These are phyloP conservation scores for Saccharomyces hybrid DNA, from an alignment of 1,139 yeast species.

Conservation along the genomic window DNA sequence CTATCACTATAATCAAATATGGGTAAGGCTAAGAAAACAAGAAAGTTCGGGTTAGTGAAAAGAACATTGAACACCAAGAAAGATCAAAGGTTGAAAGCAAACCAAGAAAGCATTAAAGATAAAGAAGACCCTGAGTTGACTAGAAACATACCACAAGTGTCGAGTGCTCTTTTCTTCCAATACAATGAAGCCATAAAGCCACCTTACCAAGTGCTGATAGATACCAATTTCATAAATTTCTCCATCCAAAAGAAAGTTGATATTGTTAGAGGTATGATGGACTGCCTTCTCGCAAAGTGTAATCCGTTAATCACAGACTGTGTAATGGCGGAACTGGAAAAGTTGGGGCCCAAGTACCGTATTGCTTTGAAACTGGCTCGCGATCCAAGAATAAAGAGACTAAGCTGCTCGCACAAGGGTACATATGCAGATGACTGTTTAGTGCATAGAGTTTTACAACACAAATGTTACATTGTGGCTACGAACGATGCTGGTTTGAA, in stretches of 20 bases:
- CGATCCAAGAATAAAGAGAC: constrained; percentile 83
- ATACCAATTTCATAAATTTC: constrained; percentile 93
- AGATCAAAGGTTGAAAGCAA: constrained; percentile 52
- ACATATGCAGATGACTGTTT: constrained; percentile 98
- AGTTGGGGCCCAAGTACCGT: constrained; percentile 87
- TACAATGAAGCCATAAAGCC: constrained; percentile 91
- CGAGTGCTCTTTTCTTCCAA: constrained; percentile 91
- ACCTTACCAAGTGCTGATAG: constrained; percentile 90
- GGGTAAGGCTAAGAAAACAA: constrained; percentile 96
- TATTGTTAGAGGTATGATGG: constrained; percentile 92
- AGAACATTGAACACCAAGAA: constrained; percentile 61
- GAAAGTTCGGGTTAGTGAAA: constrained; percentile 92
- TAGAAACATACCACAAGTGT: constrained; percentile 86
- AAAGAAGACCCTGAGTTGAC: constrained; percentile 74
- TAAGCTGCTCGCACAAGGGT: constrained; percentile 87
- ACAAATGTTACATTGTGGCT: constrained; percentile 94
- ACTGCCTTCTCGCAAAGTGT: constrained; percentile 86
- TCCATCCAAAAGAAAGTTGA: constrained; percentile 93
- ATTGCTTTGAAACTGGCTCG: constrained; percentile 88
- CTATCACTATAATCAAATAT: constrained; percentile 33
- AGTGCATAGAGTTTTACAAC: constrained; percentile 87
- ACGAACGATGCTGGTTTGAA: constrained; percentile 98
- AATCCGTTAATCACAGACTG: constrained; percentile 94
- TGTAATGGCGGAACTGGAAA: constrained; percentile 95
- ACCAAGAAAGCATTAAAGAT: constrained; percentile 26